These are phyloP conservation scores for Penicillium janthinellum DNA, from an alignment of 2,329 filamentous ascomycete species.

Conservation along the genomic window DNA sequence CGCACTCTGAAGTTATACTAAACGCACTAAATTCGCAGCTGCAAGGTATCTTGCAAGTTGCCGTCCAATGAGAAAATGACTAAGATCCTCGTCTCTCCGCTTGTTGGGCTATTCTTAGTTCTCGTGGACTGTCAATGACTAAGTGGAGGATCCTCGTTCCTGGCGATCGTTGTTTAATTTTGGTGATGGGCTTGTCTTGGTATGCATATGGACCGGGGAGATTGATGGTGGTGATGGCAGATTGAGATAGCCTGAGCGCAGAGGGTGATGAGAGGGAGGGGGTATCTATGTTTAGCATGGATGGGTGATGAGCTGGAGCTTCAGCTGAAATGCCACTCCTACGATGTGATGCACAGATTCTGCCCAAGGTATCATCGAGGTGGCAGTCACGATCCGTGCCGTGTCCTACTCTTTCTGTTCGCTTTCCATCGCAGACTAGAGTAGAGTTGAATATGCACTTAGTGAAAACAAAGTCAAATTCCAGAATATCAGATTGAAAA, in stretches of 20 bases:
- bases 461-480: neutral
- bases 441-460: neutral
- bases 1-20: neutral
- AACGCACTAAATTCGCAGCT: neutral
- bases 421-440: neutral
- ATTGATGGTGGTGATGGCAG: neutral
- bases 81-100: slow-evolving; percentile 6
- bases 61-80: slow-evolving; percentile 4
- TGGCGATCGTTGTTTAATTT: slow-evolving; percentile 9
- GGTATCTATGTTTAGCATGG: slow-evolving; percentile 12
- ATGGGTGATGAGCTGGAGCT: neutral
- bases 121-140: too few relatives aligned
- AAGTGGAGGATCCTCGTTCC: slow-evolving; percentile 2
- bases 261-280: neutral
- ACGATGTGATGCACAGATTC: neutral
- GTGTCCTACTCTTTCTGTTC: neutral
- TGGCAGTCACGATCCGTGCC: neutral
- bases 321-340: neutral
- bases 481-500: neutral
- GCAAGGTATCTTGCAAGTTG: neutral
- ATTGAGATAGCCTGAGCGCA: neutral
- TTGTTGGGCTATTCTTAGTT: slow-evolving; percentile 11
- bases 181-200: neutral
- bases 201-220: neutral
- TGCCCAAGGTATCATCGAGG: neutral